These are phyloP conservation scores for Stylonectria norvegica DNA, from an alignment of 2,329 filamentous ascomycete species.

Conservation along the genomic window DNA sequence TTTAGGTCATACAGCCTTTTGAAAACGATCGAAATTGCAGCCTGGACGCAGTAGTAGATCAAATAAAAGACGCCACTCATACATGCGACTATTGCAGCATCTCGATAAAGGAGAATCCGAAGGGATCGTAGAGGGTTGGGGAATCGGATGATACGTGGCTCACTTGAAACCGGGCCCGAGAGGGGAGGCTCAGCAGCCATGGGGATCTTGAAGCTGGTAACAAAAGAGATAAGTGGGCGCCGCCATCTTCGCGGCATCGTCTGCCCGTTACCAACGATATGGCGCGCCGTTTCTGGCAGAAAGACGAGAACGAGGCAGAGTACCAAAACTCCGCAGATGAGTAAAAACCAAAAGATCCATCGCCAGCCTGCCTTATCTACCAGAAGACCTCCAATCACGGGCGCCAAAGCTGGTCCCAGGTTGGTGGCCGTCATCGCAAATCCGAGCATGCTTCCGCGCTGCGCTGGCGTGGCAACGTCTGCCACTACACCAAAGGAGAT, in stretches of 20 bases:
- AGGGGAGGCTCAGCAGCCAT: too few relatives aligned
- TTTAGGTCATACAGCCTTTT: slow-evolving; percentile 34
- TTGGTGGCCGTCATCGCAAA: slow-evolving; percentile 43
- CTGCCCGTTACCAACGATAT: slow-evolving; percentile 47
- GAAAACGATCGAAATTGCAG: slow-evolving; percentile 31
- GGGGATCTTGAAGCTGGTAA: too few relatives aligned
- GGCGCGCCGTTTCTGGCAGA: slow-evolving; percentile 38
- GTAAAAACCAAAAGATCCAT: slow-evolving; percentile 55
- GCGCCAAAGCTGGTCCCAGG: slow-evolving; percentile 41
- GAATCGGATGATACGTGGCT: too few relatives aligned
- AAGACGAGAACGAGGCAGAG: slow-evolving; percentile 40
- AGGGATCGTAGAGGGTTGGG: too few relatives aligned
- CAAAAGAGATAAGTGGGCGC: too few relatives aligned
- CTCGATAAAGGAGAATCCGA: too few relatives aligned
- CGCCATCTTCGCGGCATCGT: too few relatives aligned
- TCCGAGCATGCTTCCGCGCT: slow-evolving; percentile 54
- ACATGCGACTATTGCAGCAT: too few relatives aligned
- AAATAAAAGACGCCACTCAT: too few relatives aligned
- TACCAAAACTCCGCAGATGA: slow-evolving; percentile 40
- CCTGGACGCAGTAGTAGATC: too few relatives aligned
- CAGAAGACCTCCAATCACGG: slow-evolving; percentile 52
- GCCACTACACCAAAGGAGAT: slow-evolving; percentile 52
- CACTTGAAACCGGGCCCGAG: too few relatives aligned
- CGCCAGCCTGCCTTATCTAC: slow-evolving; percentile 51
- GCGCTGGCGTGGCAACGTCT: slow-evolving; percentile 53